Evolutionary conservation across 1,284 basidiomycete species (phyloP).

Genomic region (Singerocomus inundabilis): DNA sequence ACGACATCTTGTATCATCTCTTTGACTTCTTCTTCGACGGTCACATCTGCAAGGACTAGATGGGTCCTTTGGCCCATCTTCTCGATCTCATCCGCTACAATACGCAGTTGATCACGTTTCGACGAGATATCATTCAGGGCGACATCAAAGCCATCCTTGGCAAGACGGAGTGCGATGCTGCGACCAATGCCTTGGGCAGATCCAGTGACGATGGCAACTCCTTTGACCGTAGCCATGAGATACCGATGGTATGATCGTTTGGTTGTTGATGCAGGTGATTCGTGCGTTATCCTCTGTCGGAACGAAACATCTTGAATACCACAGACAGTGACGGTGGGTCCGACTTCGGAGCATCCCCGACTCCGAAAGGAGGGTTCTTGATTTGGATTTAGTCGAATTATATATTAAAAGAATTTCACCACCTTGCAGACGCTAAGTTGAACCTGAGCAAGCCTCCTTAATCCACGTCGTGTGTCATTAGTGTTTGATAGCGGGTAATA

Average conservation of each 20-base stretch:
- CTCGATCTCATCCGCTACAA: slow-evolving; percentile 3
- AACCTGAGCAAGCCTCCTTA: too few relatives aligned
- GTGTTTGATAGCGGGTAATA: too few relatives aligned
- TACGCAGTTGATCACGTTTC: slow-evolving; percentile 2
- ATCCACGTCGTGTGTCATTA: too few relatives aligned
- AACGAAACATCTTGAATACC: too few relatives aligned
- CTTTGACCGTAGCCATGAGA: not conserved
- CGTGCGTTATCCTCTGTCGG: too few relatives aligned
- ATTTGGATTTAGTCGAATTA: too few relatives aligned
- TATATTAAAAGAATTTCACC: too few relatives aligned
- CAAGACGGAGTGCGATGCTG: slow-evolving; percentile 7
- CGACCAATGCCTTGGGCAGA: slow-evolving; percentile 7
- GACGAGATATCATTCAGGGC: slow-evolving; percentile 7
- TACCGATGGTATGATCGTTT: not conserved
- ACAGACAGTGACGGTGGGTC: too few relatives aligned
- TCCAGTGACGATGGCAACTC: slow-evolving; percentile 9
- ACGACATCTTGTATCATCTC: slow-evolving; percentile 1
- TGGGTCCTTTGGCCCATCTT: slow-evolving; percentile 6
- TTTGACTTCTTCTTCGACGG: slow-evolving; percentile 7
- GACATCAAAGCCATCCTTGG: slow-evolving; percentile 11
- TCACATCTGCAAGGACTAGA: slow-evolving; percentile 7
- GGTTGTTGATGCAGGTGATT: too few relatives aligned
- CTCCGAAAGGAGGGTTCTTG: too few relatives aligned
- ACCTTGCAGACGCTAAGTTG: too few relatives aligned
- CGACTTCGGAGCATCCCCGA: too few relatives aligned